Base-by-base conservation (phyloP, 1,284 basidiomycete species). In the Cutaneotrichosporon sp. region DNA sequence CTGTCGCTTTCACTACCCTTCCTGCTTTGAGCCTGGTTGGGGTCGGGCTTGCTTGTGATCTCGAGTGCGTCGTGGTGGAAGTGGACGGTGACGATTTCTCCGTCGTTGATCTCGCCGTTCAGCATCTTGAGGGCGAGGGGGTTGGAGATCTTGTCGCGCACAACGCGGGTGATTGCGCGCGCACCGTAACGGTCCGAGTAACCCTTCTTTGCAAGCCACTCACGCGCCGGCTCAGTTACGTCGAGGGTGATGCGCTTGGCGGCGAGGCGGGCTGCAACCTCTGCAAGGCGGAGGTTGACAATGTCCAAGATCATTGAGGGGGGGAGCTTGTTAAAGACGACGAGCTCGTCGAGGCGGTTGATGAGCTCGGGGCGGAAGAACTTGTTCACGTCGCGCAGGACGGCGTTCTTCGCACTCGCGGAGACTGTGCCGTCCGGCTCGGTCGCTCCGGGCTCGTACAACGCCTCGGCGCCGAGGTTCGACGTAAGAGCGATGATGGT, bases 401-500 rank as follows among this genome's bases (percentile, higher is more conserved):
- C 91, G 65, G 87, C 84, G 5, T 84, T 76, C 60, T 85, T 86
- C 14, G 91, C 88, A 57, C 83, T 81, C 1, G 83, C 75, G 0
- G 87, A 90, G 21, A 96, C 85, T 2, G 85, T 76, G 1, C 92
- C 93, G 51, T 89, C 83, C 7, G 76, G 77, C 59, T 87, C 85
- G 36, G 86, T 89, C 0, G 91, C 85, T 0, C 85, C 85, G 1
- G 85, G 80, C 68, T 89, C 86, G 11, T 89, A 88, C 21, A 97
- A 86, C 59, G 92, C 89, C 64, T 87, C 51, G 81, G 88, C 64
- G 18, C 92, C 92, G 36, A 97, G 85, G 78, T 98, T 98, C 61
- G 91, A 93, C 4, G 94, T 97, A 85, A 97, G 89, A 78, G 95
- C 90, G 71, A 95, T 89, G 76, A 93, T 91, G 2, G 90, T 91